Conservation (phyloP, 2,329 filamentous ascomycete species). For the Fusarium sp. region DNA sequence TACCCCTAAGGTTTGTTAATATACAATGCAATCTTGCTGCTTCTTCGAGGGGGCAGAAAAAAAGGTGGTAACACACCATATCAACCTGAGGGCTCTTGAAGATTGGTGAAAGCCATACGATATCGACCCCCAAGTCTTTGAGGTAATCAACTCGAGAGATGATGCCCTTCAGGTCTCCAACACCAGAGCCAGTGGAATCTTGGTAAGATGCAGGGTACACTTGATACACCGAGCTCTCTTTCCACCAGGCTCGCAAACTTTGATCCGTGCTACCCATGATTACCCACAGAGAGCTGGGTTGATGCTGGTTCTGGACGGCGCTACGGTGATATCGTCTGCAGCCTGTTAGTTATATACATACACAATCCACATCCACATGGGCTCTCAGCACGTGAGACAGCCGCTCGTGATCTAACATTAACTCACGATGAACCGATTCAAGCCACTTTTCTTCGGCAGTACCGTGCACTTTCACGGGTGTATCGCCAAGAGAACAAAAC, state of each 20-base stretch:
- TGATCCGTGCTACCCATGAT: constrained; percentile 39
- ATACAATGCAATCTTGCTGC: background rate
- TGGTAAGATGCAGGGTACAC: constrained; percentile 71
- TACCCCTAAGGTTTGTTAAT: constrained; percentile 61
- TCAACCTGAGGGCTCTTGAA: constrained; percentile 67
- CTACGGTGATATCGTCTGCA: background rate
- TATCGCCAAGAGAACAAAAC: background rate
- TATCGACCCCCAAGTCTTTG: constrained; percentile 63
- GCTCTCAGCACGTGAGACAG: constrained; percentile 12
- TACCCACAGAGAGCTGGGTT: background rate
- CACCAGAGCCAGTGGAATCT: constrained; percentile 64
- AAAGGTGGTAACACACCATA: constrained; percentile 57
- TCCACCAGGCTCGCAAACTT: constrained; percentile 61
- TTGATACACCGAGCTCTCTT: constrained; percentile 68
- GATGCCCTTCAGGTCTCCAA: constrained; percentile 66
- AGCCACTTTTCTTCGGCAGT: background rate
- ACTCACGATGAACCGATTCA: constrained; percentile 19
- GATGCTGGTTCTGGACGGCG: background rate
- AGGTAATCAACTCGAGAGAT: constrained; percentile 66
- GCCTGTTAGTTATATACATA: constrained; percentile 2
- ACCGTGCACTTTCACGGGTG: background rate
- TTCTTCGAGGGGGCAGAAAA: no score
- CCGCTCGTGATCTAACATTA: constrained; percentile 6
- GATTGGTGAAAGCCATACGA: constrained; percentile 64
- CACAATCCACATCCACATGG: background rate